Evolutionary conservation across 495 filamentous ascomycete genomes (phyloP).

Genomic region (Penicillium canescens): DNA sequence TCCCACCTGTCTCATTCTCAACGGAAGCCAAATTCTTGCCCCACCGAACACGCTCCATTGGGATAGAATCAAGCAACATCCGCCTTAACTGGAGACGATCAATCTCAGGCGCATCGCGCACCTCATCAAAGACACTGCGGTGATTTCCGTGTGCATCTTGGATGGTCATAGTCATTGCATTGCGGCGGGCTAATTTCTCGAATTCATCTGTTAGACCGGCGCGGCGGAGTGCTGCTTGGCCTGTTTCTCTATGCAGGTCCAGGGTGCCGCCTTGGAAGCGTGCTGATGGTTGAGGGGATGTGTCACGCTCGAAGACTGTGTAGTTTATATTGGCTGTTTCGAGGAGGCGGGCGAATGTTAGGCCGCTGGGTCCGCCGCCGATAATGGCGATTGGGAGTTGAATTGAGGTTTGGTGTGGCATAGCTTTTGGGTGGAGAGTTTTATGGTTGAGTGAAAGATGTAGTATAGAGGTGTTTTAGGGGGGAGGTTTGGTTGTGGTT

Average conservation of each 20-base stretch:
- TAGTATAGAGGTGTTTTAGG: too few species aligned
- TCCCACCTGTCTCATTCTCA: neutral
- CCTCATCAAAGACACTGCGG: neutral
- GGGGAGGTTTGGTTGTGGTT: too few species aligned
- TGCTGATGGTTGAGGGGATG: constrained; percentile 30
- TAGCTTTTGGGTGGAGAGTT: neutral
- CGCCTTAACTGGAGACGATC: constrained; percentile 39
- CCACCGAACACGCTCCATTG: constrained; percentile 38
- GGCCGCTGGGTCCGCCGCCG: constrained; percentile 57
- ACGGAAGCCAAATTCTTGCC: neutral
- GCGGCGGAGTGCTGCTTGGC: constrained; percentile 50
- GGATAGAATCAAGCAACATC: constrained; percentile 39
- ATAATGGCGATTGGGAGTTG: constrained; percentile 52
- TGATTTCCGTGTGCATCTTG: neutral
- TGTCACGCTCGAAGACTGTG: constrained; percentile 51
- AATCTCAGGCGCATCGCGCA: constrained; percentile 32
- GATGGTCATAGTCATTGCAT: constrained; percentile 20
- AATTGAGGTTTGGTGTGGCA: constrained; percentile 25
- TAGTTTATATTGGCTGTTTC: constrained; percentile 36
- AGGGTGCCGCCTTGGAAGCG: constrained; percentile 47
- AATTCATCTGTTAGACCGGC: constrained; percentile 52
- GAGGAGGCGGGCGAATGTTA: constrained; percentile 56
- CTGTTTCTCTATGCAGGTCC: constrained; percentile 53
- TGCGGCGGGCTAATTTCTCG: constrained; percentile 38
- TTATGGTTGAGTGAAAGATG: too few species aligned